phyloP scores from a whole-genome alignment of 139 green algal species.

The Micractinium conductrix region DNA sequence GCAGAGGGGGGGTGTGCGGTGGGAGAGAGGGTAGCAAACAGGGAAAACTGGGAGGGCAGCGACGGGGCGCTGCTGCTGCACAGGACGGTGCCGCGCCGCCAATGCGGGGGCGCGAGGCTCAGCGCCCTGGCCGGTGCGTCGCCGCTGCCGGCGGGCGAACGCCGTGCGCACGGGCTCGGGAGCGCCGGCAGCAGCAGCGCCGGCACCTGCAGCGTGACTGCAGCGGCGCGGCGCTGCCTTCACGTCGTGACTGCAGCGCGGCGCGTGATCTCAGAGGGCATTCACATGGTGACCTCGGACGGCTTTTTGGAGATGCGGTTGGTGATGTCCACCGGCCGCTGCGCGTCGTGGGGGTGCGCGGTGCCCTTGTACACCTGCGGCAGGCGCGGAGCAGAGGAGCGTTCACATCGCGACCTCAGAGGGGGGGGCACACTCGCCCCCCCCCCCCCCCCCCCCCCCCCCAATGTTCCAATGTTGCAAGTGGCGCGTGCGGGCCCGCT shows the following conservation, averaged over 20 bases:
- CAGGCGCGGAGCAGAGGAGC: background rate
- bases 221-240: background rate
- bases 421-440: no score
- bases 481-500: no score
- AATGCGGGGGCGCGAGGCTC: background rate
- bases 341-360: constrained; percentile 92
- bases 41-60: background rate
- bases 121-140: background rate
- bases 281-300: no score
- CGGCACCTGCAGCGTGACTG: background rate
- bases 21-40: background rate
- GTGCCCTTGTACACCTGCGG: constrained; percentile 83
- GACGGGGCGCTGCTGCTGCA: background rate
- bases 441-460: no score
- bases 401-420: no score
- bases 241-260: background rate
- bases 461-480: no score
- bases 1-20: background rate
- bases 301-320: constrained; percentile 69
- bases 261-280: background rate
- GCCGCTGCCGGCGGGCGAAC: no score
- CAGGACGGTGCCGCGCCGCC: background rate
- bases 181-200: background rate
- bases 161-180: no score
- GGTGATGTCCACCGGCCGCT: constrained; percentile 93